phyloP scores from a whole-genome alignment of 768 basidiomycete species.

The Tricholoma saponaceum region DNA sequence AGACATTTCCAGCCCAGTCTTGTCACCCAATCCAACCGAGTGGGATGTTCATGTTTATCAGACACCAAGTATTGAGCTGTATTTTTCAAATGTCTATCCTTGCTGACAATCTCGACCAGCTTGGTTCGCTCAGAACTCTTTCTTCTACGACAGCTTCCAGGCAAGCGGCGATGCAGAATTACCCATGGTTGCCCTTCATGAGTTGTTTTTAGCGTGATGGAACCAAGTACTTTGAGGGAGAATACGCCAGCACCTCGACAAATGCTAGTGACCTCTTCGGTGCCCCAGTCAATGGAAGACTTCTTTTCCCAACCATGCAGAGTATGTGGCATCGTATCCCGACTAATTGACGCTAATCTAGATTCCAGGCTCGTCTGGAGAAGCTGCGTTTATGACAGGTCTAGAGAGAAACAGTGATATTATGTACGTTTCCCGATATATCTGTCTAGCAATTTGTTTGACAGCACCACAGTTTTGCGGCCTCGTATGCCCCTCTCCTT shows the following conservation, averaged over 20 bases:
- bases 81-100: not conserved
- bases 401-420: slow-evolving; percentile 40
- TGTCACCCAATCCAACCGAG: slow-evolving; percentile 40
- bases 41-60: slow-evolving; percentile 57
- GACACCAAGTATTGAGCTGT: slow-evolving; percentile 36
- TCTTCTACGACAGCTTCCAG: slow-evolving; percentile 28
- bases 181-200: not conserved
- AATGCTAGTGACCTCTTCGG: slow-evolving; percentile 43
- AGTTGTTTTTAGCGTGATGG: slow-evolving; percentile 38
- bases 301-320: slow-evolving; percentile 49
- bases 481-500: slow-evolving; percentile 54
- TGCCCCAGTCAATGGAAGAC: slow-evolving; percentile 32
- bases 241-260: slow-evolving; percentile 52
- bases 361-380: slow-evolving; percentile 39
- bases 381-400: slow-evolving; percentile 64
- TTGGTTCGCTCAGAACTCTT: slow-evolving; percentile 33
- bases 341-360: not conserved
- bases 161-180: slow-evolving; percentile 7
- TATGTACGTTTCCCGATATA: slow-evolving; percentile 20
- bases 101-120: slow-evolving; percentile 11
- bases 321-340: slow-evolving; percentile 24
- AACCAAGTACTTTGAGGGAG: slow-evolving; percentile 45
- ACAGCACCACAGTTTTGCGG: slow-evolving; percentile 25
- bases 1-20: slow-evolving; percentile 30
- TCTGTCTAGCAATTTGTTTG: not conserved